Conservation (phyloP, 257 asterid genomes). For the Solanum tarapatanum region DNA sequence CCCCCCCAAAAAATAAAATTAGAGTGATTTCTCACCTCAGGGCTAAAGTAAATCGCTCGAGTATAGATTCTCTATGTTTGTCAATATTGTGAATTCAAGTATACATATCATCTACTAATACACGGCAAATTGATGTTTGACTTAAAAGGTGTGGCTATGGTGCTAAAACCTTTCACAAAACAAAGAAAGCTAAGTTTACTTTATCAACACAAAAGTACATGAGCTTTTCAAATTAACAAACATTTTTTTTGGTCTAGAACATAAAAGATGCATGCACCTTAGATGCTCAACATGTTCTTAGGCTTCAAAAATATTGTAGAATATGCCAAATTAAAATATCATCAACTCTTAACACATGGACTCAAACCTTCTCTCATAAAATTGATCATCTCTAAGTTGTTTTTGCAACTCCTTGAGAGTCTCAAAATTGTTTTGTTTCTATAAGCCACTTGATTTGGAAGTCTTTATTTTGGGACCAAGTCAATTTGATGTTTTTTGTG, state of each 20-base stretch:
- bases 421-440: background rate
- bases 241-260: background rate
- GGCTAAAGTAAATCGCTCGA: background rate
- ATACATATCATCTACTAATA: background rate
- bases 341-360: background rate
- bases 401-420: background rate
- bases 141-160: background rate
- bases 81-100: background rate
- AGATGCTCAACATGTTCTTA: background rate
- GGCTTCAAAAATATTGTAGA: background rate
- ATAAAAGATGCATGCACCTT: background rate
- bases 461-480: background rate
- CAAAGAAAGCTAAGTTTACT: background rate
- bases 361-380: background rate
- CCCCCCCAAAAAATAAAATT: too few species aligned
- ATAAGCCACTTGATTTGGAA: background rate
- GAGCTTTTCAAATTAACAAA: background rate
- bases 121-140: background rate
- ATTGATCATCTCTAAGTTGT: background rate
- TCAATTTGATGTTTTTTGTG: background rate
- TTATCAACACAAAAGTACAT: background rate
- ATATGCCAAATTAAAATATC: background rate
- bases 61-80: too few species aligned
- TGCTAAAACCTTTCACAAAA: background rate
- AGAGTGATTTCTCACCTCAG: too few species aligned